phyloP scores from a whole-genome alignment of 208 protist species.

The Crithidia mellificae region DNA sequence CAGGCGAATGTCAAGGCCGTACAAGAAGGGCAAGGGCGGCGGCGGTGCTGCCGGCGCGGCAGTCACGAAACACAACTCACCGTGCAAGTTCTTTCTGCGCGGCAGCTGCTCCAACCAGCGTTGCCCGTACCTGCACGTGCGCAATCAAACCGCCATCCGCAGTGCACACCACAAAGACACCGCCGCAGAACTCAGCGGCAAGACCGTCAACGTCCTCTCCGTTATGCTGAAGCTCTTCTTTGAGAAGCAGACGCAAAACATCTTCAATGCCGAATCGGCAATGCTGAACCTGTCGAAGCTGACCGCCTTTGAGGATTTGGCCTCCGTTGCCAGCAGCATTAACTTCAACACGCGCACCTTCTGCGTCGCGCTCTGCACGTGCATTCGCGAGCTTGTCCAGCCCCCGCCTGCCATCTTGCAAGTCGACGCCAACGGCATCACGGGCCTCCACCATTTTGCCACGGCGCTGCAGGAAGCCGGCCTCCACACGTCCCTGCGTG shows the following conservation, averaged over 20 bases:
- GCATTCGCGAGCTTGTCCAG: slow-evolving; percentile 61
- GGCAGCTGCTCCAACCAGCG: slow-evolving; percentile 73
- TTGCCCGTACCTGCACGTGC: slow-evolving; percentile 77
- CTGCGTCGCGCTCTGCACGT: slow-evolving; percentile 74
- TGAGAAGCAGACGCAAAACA: slow-evolving; percentile 74
- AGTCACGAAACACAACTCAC: slow-evolving; percentile 33
- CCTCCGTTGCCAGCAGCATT: slow-evolving; percentile 57
- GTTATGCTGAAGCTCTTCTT: slow-evolving; percentile 90
- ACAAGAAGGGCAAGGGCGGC: slow-evolving; percentile 67
- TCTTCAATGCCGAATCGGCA: slow-evolving; percentile 57
- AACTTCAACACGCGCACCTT: slow-evolving; percentile 87
- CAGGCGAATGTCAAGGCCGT: slow-evolving; percentile 61
- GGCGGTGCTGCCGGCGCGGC: slow-evolving; percentile 6
- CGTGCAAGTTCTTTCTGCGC: slow-evolving; percentile 72
- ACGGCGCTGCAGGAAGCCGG: slow-evolving; percentile 61
- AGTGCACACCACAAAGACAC: slow-evolving; percentile 17
- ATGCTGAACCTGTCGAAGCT: slow-evolving; percentile 72
- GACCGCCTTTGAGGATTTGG: slow-evolving; percentile 50
- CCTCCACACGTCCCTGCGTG: slow-evolving; percentile 58
- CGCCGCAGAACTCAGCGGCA: slow-evolving; percentile 12
- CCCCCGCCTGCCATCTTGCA: slow-evolving; percentile 65
- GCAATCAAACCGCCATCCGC: slow-evolving; percentile 39
- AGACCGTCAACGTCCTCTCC: slow-evolving; percentile 46
- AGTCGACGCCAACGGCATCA: slow-evolving; percentile 70
- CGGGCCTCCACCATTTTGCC: slow-evolving; percentile 55